Evolutionary conservation across 2,329 filamentous ascomycete species (phyloP), one percentile per base, ranked within the genome.

Genomic region (Chaetomium sp.): DNA sequence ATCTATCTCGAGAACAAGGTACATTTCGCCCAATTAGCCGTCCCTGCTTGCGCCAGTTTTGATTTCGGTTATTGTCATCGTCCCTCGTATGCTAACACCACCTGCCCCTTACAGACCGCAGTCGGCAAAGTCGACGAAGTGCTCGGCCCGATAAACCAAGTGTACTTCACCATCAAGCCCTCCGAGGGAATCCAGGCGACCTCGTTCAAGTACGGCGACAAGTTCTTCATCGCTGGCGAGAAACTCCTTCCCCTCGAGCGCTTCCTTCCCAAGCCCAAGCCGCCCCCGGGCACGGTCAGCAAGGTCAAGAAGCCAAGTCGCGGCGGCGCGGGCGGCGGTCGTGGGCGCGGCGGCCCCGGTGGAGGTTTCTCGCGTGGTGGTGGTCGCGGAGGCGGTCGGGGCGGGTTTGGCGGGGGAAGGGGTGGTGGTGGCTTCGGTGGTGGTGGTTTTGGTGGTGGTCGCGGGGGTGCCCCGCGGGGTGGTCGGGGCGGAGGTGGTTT

Each of bases 1-100:
- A 95, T 99, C 73, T 99, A 94, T 78, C 87, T 97, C 68, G 92
- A 97, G 81, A 99, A 97, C 80, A 99, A 97, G 81, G 88, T 87
- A 69, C 41, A 49, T 42, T 42, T 12, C 42, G 4, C 41, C 34
- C 38, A 11, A n/a, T 19, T 36, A 46, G n/a, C 47, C 27, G n/a
- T n/a, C 8, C 49, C 53, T 12, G 40, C 5, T 36, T 44, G 19
- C 19, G 19, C 19, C 3, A 27, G 2, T 14, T 42, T 6, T 11
- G 3, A 42, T n/a, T n/a, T n/a, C n/a, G n/a, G n/a, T n/a, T n/a
- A n/a, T n/a, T 14, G 11, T 6, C 40, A 14, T n/a, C 40, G 6
- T 42, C 11, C 11, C 9, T 14, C 12, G 40, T 8, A 14, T n/a
- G 2, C 19, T 19, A 9, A 33, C 27, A 44, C 41, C 53, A 43